A percentile compares a stretch with the other conserved stretches of the same genome.
Evolutionary conservation across 148 eudicot genomes (phyloP).

Genomic region (Spergularia marina): DNA sequence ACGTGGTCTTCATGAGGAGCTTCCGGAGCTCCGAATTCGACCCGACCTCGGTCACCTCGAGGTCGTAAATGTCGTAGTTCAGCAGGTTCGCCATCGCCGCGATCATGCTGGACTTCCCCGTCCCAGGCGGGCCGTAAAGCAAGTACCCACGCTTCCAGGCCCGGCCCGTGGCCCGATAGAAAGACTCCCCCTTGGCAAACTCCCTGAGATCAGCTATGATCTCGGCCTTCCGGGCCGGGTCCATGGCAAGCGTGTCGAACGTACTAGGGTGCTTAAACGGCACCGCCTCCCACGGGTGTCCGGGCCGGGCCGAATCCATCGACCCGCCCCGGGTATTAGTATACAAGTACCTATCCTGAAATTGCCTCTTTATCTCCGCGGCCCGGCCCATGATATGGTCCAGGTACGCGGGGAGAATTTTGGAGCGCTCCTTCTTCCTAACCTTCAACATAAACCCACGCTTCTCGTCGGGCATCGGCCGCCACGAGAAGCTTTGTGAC

Average conservation of each 20-base stretch:
- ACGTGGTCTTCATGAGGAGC: constrained; percentile 81
- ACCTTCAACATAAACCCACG: constrained; percentile 66
- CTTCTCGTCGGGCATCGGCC: constrained; percentile 86
- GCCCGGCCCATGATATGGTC: constrained; percentile 61
- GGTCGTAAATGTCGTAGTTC: constrained; percentile 79
- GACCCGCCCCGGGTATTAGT: constrained; percentile 76
- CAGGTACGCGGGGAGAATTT: constrained; percentile 50
- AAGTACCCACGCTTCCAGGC: constrained; percentile 94
- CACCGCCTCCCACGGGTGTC: constrained; percentile 88
- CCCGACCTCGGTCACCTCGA: constrained; percentile 78
- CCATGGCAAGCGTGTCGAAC: constrained; percentile 80
- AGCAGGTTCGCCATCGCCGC: constrained; percentile 93
- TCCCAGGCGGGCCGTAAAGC: constrained; percentile 88
- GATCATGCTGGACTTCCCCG: constrained; percentile 94
- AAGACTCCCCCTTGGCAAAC: constrained; percentile 59
- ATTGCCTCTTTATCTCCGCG: constrained; percentile 49
- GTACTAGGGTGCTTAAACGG: constrained; percentile 96
- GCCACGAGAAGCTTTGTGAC: constrained; percentile 73
- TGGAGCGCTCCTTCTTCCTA: constrained; percentile 39
- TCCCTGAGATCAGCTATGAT: constrained; percentile 65
- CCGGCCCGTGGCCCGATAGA: constrained; percentile 78
- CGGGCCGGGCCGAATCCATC: constrained; percentile 60
- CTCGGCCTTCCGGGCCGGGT: constrained; percentile 51
- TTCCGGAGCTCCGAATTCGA: constrained; percentile 78
- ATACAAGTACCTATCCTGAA: constrained; percentile 65